Evolutionary conservation across 139 green algal genomes (phyloP), one percentile per base, ranked within the genome.

Genomic region (Raphidocelis subcapitata): DNA sequence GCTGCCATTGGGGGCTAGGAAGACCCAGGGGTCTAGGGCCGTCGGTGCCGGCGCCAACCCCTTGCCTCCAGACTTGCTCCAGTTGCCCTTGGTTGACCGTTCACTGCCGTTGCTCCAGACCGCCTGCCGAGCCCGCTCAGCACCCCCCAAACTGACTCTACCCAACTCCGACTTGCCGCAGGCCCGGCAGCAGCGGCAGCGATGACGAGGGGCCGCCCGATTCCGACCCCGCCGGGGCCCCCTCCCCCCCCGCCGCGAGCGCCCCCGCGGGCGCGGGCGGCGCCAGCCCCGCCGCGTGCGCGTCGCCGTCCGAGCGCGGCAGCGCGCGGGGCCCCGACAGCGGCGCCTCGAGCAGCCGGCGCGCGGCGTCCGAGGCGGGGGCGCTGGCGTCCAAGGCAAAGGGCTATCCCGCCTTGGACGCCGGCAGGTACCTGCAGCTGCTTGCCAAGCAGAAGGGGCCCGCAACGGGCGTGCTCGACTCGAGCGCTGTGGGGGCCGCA

Each of bases 391-490:
- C 60, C 32, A 37, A 2, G 28, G 55, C 54, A 67, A 57, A 29
- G 37, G 37, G 4, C 32, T 46, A 3, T 8, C 41, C 14, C 70
- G 18, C 20, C 49, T 57, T 77, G 31, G 70, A 69, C 70, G 61
- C 47, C 29, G 61, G 74, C 33, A 28, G 64, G 8, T 79, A 79
- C 56, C 41, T 79, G 41, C 16, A 67, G 5, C n/a, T 79, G 65
- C 28, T 79, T 12, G 55, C 63, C 37, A 74, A 67, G 29, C 37
- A 79, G 36, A 72, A 79, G 33, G 47, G 28, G n/a, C 63, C 54
- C 28, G 29, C 32, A 12, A 64, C 52, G 0, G 73, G 73, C 15
- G 65, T 79, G 41, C 62, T 71, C 23, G 62, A 32, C 31, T 37
- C 51, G 2, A 73, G 68, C 62, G 64, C 16, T 15, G 36, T 57